Percentiles rank a stretch among this genome's conserved stretches.
Evolutionary conservation across 2,329 filamentous ascomycete genomes (phyloP).

Genomic region (Colletotrichum sp.): DNA sequence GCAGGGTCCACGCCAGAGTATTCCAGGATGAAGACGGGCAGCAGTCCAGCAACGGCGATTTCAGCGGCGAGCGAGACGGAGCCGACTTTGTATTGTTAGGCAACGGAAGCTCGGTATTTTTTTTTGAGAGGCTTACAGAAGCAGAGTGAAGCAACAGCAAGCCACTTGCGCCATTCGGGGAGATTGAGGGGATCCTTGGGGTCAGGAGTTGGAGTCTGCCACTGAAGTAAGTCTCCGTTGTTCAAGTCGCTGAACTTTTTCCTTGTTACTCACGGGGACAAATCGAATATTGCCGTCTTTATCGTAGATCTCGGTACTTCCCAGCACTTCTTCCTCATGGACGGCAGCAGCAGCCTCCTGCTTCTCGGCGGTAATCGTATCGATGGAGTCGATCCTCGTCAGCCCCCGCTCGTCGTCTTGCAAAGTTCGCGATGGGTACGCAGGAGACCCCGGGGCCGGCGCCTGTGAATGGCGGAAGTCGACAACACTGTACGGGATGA

Average conservation of each 20-base stretch:
- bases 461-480: background rate
- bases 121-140: slow-evolving; percentile 24
- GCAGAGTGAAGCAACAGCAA: slow-evolving; percentile 27
- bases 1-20: slow-evolving; percentile 33
- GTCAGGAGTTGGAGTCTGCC: slow-evolving; percentile 27
- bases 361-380: background rate
- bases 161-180: slow-evolving; percentile 30
- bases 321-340: slow-evolving; percentile 5
- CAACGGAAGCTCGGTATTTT: background rate
- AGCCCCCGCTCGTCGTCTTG: background rate
- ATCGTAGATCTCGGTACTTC: slow-evolving; percentile 16
- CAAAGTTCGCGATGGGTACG: background rate
- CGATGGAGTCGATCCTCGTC: background rate
- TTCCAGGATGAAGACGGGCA: slow-evolving; percentile 36
- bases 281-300: slow-evolving; percentile 16
- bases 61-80: slow-evolving; percentile 28
- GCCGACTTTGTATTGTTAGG: slow-evolving; percentile 22
- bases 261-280: slow-evolving; percentile 10
- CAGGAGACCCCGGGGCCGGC: background rate
- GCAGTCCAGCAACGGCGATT: slow-evolving; percentile 28
- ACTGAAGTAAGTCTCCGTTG: background rate
- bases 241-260: background rate
- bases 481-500: background rate
- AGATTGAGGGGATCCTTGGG: slow-evolving; percentile 34
- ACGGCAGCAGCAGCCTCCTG: background rate